These are phyloP conservation scores for Marasmius sp. DNA, from an alignment of 1,284 basidiomycete genomes.

Conservation along the genomic window DNA sequence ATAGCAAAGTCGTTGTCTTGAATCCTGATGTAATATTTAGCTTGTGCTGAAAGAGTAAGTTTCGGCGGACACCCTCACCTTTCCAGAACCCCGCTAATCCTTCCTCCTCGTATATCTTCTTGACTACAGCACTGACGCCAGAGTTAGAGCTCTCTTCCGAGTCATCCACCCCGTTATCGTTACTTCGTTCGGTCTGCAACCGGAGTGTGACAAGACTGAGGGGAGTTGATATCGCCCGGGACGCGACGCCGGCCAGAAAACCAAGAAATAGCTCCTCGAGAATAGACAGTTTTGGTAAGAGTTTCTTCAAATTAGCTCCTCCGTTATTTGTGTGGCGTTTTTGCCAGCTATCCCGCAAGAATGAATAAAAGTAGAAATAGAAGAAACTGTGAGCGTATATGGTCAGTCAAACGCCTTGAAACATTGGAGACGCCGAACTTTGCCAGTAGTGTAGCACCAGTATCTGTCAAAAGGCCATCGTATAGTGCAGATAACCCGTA, in stretches of 20 bases:
- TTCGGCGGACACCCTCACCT: conserved; percentile 31
- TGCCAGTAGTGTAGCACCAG: conserved; percentile 50
- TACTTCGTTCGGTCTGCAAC: conserved; percentile 42
- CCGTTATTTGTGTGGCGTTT: conserved; percentile 13
- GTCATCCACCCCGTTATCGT: conserved; percentile 26
- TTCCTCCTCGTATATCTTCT: conserved; percentile 43
- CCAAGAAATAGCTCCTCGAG: conserved; percentile 50
- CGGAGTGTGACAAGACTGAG: conserved; percentile 51
- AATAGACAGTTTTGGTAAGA: conserved; percentile 27
- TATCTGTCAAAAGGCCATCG: conserved; percentile 49
- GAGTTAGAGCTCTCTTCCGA: conserved; percentile 12
- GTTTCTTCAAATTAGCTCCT: not conserved
- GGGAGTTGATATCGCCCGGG: conserved; percentile 52
- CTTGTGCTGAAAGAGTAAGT: conserved; percentile 1
- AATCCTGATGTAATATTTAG: conserved; percentile 37
- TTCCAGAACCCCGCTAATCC: conserved; percentile 55
- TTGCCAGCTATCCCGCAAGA: conserved; percentile 28
- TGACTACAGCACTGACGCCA: conserved; percentile 31
- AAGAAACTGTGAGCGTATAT: conserved; percentile 37
- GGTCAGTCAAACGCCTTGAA: not conserved
- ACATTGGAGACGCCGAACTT: conserved; percentile 36
- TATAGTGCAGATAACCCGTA: conserved; percentile 47
- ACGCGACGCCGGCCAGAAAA: conserved; percentile 52
- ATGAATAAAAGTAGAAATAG: conserved; percentile 46
- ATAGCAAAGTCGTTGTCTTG: conserved; percentile 38